These are phyloP conservation scores for Trichoderma aggressivum DNA, from an alignment of 2,329 filamentous ascomycete genomes.

Conservation along the genomic window DNA sequence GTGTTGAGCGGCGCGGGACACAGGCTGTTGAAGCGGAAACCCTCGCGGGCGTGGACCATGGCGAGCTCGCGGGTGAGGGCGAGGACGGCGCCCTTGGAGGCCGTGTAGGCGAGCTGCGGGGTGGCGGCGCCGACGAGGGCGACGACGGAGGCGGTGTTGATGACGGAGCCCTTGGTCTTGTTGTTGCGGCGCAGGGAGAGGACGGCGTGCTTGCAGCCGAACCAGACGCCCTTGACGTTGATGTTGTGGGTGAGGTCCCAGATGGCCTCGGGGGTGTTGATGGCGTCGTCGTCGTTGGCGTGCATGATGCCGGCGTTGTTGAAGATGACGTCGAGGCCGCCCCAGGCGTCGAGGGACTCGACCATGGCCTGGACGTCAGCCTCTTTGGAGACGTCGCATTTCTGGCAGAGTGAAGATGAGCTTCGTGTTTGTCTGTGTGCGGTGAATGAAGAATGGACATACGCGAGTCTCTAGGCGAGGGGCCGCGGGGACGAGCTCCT, in stretches of 20 bases:
- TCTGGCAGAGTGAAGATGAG: constrained; percentile 22
- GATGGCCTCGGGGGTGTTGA: constrained; percentile 82
- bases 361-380: constrained; percentile 71
- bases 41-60: constrained; percentile 85
- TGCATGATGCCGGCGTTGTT: constrained; percentile 99
- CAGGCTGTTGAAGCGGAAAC: constrained; percentile 84
- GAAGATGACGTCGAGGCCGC: constrained; percentile 88
- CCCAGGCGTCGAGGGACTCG: constrained; percentile 74
- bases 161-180: constrained; percentile 77
- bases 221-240: constrained; percentile 99
- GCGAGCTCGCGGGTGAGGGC: constrained; percentile 87
- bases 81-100: constrained; percentile 87
- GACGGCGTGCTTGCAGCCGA: constrained; percentile 87
- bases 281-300: constrained; percentile 71
- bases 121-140: constrained; percentile 83
- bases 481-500: constrained; percentile 64
- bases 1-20: constrained; percentile 93
- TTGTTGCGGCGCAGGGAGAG: constrained; percentile 73
- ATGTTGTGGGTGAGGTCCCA: constrained; percentile 93
- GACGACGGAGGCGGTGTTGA: constrained; percentile 90
- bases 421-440: not conserved
- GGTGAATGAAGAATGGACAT: constrained; percentile 21
- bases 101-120: constrained; percentile 88
- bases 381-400: constrained; percentile 81
- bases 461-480: constrained; percentile 59